Percentiles rank a stretch among this genome's conserved stretches.
These are phyloP conservation scores for Tardiomyces digboiensis DNA, from an alignment of 1,139 yeast genomes.

Conservation along the genomic window DNA sequence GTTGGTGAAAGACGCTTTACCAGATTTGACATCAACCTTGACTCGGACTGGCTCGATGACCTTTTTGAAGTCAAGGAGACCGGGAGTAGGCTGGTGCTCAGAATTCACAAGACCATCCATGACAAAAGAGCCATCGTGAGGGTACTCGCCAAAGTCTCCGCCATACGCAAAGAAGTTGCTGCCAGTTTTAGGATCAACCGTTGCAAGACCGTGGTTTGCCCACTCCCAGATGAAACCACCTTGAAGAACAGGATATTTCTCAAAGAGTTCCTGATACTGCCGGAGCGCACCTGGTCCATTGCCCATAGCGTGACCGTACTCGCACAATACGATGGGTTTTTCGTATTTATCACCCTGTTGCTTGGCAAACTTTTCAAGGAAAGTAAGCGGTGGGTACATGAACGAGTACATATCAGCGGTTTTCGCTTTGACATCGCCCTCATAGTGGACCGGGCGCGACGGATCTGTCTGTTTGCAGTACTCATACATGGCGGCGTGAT, in stretches of 20 bases:
- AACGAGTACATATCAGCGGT: constrained; percentile 24
- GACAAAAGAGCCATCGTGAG: constrained; percentile 30
- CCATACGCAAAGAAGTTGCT: constrained; percentile 22
- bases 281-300: constrained; percentile 30
- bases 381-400: constrained; percentile 26
- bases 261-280: constrained; percentile 28
- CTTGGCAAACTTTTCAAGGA: constrained; percentile 17
- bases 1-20: background rate
- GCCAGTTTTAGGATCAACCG: constrained; percentile 4
- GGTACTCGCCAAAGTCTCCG: constrained; percentile 30
- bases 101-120: constrained; percentile 29
- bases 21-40: constrained; percentile 5
- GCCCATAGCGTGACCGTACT: constrained; percentile 33
- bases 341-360: constrained; percentile 7
- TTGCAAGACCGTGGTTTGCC: constrained; percentile 29
- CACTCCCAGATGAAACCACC: constrained; percentile 36
- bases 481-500: constrained; percentile 25
- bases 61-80: constrained; percentile 24
- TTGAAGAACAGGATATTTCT: constrained; percentile 22
- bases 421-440: constrained; percentile 13
- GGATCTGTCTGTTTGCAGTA: constrained; percentile 19
- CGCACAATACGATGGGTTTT: constrained; percentile 29
- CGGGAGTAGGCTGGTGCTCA: constrained; percentile 29
- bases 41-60: constrained; percentile 24
- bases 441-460: constrained; percentile 28